Percentiles rank a stretch among this genome's conserved stretches.
Conservation (phyloP, 441 rosid genomes). For the Pelargonium citronellum region DNA sequence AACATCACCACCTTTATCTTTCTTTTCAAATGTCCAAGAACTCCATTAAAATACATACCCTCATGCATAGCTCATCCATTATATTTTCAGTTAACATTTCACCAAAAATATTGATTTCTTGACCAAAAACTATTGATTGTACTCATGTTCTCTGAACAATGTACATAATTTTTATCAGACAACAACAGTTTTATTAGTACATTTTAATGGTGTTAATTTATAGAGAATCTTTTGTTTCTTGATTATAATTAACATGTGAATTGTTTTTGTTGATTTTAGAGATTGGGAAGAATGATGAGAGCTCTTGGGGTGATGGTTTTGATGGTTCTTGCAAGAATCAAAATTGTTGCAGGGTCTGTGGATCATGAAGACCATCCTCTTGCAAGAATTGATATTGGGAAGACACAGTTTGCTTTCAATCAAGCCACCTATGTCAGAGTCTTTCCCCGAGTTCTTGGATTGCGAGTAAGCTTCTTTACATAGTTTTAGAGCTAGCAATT, state of each 20-base stretch:
- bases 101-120: no score
- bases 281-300: slow-evolving; percentile 26
- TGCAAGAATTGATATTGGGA: slow-evolving; percentile 49
- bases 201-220: no score
- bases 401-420: slow-evolving; percentile 34
- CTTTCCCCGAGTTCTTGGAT: slow-evolving; percentile 57
- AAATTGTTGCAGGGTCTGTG: slow-evolving; percentile 27
- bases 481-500: no score
- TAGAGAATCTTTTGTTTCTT: no score
- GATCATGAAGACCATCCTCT: slow-evolving; percentile 58
- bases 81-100: no score
- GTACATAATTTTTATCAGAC: no score
- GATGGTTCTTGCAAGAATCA: slow-evolving; percentile 39
- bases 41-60: neutral
- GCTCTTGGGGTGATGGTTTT: slow-evolving; percentile 25
- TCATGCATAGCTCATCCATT: no score
- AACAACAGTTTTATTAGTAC: no score
- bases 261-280: slow-evolving; percentile 21
- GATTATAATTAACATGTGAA: neutral
- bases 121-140: no score
- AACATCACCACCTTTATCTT: slow-evolving; percentile 4
- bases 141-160: no score
- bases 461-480: slow-evolving; percentile 31
- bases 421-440: slow-evolving; percentile 46
- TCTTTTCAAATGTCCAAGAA: neutral